Evolutionary conservation across 2,329 filamentous ascomycete species (phyloP).

Genomic region (Pseudogymnoascus sp.): DNA sequence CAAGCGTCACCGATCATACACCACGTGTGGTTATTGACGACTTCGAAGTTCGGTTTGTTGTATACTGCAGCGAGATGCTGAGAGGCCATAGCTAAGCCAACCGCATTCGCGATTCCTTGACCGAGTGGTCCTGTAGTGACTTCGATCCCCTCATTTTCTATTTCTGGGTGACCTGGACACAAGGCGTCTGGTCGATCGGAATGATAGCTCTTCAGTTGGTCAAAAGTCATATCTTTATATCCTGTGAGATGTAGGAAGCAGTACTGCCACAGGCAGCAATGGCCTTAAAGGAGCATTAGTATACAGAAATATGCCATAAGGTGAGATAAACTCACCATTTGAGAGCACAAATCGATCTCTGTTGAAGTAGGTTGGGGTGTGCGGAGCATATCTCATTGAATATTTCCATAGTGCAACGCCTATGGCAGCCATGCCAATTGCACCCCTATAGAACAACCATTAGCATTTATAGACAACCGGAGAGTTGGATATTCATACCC

Average conservation of each 20-base stretch:
- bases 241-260: conserved; percentile 38
- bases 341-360: conserved; percentile 38
- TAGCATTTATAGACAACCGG: not conserved
- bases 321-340: conserved; percentile 28
- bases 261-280: conserved; percentile 40
- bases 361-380: conserved; percentile 34
- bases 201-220: conserved; percentile 41
- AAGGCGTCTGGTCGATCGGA: conserved; percentile 33
- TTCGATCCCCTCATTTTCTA: conserved; percentile 41
- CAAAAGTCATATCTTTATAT: conserved; percentile 39
- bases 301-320: not conserved
- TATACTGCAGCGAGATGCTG: conserved; percentile 41
- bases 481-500: conserved; percentile 38
- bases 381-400: conserved; percentile 35
- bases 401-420: conserved; percentile 38
- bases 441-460: conserved; percentile 16
- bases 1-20: conserved; percentile 45
- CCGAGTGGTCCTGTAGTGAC: conserved; percentile 45
- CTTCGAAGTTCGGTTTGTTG: conserved; percentile 36
- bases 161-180: conserved; percentile 42
- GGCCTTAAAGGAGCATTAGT: conserved; percentile 25
- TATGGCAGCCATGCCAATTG: conserved; percentile 38
- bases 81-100: conserved; percentile 32
- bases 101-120: conserved; percentile 41
- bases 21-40: conserved; percentile 41